Percentiles rank a stretch among this genome's conserved stretches.
phyloP scores from a whole-genome alignment of 2,329 filamentous ascomycete genomes.

The Cladophialophora bantiana region DNA sequence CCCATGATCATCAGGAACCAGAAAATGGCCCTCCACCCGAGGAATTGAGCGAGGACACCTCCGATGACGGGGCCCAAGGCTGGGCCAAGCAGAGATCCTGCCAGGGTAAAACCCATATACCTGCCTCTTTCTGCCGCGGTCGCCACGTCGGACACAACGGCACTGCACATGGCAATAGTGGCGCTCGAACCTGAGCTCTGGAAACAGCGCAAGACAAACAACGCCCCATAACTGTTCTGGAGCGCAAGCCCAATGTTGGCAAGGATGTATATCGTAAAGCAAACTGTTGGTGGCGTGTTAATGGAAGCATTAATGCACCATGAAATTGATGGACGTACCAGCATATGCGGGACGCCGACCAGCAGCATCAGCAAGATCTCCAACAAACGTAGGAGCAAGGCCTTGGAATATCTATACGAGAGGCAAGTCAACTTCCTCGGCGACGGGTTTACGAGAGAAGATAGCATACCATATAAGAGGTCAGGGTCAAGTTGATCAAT shows the following conservation, averaged over 20 bases:
- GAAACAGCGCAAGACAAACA: conserved; percentile 52
- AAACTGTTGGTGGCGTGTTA: conserved; percentile 40
- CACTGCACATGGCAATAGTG: conserved; percentile 51
- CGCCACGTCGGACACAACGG: conserved; percentile 50
- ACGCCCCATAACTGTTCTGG: conserved; percentile 48
- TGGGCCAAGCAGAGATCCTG: conserved; percentile 51
- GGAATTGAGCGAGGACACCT: conserved; percentile 49
- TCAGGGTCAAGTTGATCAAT: conserved; percentile 45
- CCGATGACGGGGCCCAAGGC: conserved; percentile 56
- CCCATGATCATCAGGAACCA: conserved; percentile 62
- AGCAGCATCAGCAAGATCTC: conserved; percentile 58
- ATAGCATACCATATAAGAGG: conserved; percentile 41
- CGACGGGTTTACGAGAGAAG: neutral
- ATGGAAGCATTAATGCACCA: neutral
- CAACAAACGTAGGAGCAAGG: conserved; percentile 60
- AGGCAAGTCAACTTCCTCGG: conserved; percentile 1
- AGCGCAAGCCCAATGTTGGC: conserved; percentile 53
- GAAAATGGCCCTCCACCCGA: conserved; percentile 63
- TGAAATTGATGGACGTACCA: conserved; percentile 17
- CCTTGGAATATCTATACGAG: conserved; percentile 58
- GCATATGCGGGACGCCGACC: conserved; percentile 61
- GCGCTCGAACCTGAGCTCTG: conserved; percentile 45
- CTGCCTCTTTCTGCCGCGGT: conserved; percentile 49
- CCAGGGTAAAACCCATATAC: conserved; percentile 51
- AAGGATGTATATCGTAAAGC: conserved; percentile 53